phyloP scores from a whole-genome alignment of 2,329 filamentous ascomycete genomes.

The Coniochaeta ligniaria region DNA sequence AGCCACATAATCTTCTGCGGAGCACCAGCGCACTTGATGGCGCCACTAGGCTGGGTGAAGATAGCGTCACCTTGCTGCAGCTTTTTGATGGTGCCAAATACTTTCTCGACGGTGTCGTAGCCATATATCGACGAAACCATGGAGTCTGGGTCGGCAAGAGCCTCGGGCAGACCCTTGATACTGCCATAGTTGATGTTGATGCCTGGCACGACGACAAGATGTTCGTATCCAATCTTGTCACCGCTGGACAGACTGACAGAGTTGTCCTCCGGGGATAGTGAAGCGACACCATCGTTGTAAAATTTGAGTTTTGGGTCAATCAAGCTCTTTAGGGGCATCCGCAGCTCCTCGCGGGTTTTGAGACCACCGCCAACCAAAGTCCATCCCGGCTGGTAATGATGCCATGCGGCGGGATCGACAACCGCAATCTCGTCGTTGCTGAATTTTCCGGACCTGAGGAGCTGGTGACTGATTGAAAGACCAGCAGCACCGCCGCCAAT shows the following conservation, averaged over 20 bases:
- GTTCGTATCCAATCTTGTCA: slow-evolving; percentile 52
- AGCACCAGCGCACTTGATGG: slow-evolving; percentile 54
- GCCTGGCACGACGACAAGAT: slow-evolving; percentile 56
- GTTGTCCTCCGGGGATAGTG: slow-evolving; percentile 50
- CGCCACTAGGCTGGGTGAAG: slow-evolving; percentile 52
- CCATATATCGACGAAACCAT: slow-evolving; percentile 51
- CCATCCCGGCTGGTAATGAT: slow-evolving; percentile 66
- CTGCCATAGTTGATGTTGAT: slow-evolving; percentile 42
- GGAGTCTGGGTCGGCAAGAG: slow-evolving; percentile 37
- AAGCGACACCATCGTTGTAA: slow-evolving; percentile 44
- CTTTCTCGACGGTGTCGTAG: slow-evolving; percentile 48
- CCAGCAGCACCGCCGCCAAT: slow-evolving; percentile 62
- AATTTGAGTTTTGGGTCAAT: slow-evolving; percentile 55
- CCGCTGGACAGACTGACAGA: slow-evolving; percentile 46
- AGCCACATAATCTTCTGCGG: slow-evolving; percentile 59
- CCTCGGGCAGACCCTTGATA: slow-evolving; percentile 50
- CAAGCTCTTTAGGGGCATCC: slow-evolving; percentile 39
- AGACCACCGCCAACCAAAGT: slow-evolving; percentile 61
- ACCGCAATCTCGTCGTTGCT: slow-evolving; percentile 53
- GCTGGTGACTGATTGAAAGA: slow-evolving; percentile 58
- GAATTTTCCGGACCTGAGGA: slow-evolving; percentile 53
- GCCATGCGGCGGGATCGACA: slow-evolving; percentile 54
- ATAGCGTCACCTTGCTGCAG: slow-evolving; percentile 44
- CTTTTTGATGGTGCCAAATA: slow-evolving; percentile 37
- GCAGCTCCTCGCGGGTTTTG: slow-evolving; percentile 53